Evolutionary conservation across 306 rosid genomes (phyloP), one percentile per base, ranked within the genome.

Genomic region (Trifolium subterraneum): DNA sequence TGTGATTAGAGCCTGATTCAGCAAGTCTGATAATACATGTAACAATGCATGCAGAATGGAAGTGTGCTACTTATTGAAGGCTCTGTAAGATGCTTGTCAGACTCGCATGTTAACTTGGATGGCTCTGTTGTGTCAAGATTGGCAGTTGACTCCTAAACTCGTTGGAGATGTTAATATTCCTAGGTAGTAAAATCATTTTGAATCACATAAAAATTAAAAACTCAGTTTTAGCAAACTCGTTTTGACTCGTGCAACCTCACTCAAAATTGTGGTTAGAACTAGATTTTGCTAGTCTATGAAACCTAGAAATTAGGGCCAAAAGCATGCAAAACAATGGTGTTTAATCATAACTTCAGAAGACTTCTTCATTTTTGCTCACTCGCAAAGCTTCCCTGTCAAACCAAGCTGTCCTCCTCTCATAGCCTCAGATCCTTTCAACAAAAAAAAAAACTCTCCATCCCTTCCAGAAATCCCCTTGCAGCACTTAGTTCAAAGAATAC

Each of bases 401-500:
- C 35, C 1, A 11, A 23, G 35, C 36, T 12, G 35, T 5, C 63
- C 15, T 52, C 4, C 59, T 23, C 35, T 19, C 63, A 10, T 23
- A 23, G 8, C 8, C 1, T 56, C 36, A 16, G 1, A 5, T 56
- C 63, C 63, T 9, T 22, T 33, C 8, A 56, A 56, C 33, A 23
- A 56, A 56, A 56, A 56, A n/a, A 23, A 56, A 56, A 25, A 56
- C n/a, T 12, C 63, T 56, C 63, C 16, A 7, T 19, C 16, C 39
- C 64, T 25, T 59, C 64, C 8, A 16, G 64, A 7, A 59, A 29
- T 29, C 39, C 65, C 31, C 65, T 15, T 6, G 65, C 65, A 60
- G 7, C 25, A 18, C 25, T 51, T 18, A 8, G 25, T 18, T 50
- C 13, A 51, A 8, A 51, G 59, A 51, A 18, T 15, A 29, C 22